A percentile compares a stretch with the other conserved stretches of the same genome.
Conservation (phyloP, 75 land plant genomes). For the Cunninghamia lanceolata region DNA sequence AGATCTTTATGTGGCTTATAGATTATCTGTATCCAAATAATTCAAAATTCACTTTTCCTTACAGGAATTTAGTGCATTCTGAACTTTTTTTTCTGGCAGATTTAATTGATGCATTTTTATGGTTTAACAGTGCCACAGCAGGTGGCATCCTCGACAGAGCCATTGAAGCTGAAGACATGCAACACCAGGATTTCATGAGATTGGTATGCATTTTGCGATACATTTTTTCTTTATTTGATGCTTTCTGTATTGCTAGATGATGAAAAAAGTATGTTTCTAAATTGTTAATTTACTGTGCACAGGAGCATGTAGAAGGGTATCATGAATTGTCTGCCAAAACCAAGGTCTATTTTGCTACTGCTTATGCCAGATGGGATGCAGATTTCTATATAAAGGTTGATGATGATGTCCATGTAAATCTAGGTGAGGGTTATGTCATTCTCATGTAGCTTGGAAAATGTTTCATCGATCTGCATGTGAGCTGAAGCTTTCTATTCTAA, state of each 20-base stretch:
- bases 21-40: neutral
- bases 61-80: neutral
- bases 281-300: neutral
- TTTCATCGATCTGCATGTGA: neutral
- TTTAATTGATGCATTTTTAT: conserved; percentile 3
- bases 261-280: neutral
- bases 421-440: conserved; percentile 31
- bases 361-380: conserved; percentile 73
- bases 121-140: conserved; percentile 33
- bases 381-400: conserved; percentile 77
- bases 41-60: neutral
- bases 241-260: too few relatives aligned
- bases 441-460: neutral
- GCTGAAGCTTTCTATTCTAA: neutral
- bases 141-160: conserved; percentile 58
- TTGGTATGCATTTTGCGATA: conserved; percentile 15
- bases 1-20: neutral
- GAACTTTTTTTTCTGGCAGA: neutral
- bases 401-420: conserved; percentile 76
- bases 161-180: conserved; percentile 43
- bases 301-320: conserved; percentile 21
- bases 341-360: conserved; percentile 61
- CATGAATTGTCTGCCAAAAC: conserved; percentile 74
- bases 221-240: neutral
- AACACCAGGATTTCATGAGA: conserved; percentile 39